Conservation (phyloP, 1,139 yeast genomes). For the Kluyveromyces sp. region DNA sequence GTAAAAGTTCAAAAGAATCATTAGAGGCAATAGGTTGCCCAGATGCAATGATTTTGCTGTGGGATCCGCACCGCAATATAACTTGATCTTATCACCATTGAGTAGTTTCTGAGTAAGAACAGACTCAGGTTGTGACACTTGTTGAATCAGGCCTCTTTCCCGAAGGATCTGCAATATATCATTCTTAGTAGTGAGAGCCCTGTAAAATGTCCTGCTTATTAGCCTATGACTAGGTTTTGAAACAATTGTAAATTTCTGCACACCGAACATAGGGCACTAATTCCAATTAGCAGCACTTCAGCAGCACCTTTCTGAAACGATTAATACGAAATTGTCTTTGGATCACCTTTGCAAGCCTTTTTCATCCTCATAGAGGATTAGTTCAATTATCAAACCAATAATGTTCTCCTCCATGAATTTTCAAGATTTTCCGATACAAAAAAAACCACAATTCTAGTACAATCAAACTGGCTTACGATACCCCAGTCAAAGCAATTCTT, state of each 20-base stretch:
- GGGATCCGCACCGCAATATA: conserved; percentile 97
- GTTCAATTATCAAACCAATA: no score
- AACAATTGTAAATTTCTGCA: not conserved
- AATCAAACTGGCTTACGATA: no score
- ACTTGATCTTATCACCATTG: conserved; percentile 37
- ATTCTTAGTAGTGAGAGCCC: conserved; percentile 4
- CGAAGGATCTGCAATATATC: conserved; percentile 16
- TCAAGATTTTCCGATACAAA: no score
- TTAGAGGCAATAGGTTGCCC: conserved; percentile 82
- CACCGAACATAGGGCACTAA: no score
- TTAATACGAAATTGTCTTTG: no score
- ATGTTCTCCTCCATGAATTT: no score
- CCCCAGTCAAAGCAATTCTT: no score
- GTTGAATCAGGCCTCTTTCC: conserved; percentile 32
- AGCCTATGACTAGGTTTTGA: not conserved
- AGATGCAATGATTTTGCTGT: conserved; percentile 83
- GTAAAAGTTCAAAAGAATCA: conserved; percentile 76
- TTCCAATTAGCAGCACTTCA: no score
- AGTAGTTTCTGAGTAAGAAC: conserved; percentile 15
- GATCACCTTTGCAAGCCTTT: no score
- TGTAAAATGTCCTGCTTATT: conserved; percentile 1
- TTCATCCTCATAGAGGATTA: no score
- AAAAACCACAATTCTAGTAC: no score
- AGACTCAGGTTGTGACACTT: conserved; percentile 25
- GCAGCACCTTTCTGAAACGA: no score